Percentiles rank a stretch among this genome's conserved stretches.
phyloP scores from a whole-genome alignment of 148 eudicot species.

The Persicaria tinctoria region DNA sequence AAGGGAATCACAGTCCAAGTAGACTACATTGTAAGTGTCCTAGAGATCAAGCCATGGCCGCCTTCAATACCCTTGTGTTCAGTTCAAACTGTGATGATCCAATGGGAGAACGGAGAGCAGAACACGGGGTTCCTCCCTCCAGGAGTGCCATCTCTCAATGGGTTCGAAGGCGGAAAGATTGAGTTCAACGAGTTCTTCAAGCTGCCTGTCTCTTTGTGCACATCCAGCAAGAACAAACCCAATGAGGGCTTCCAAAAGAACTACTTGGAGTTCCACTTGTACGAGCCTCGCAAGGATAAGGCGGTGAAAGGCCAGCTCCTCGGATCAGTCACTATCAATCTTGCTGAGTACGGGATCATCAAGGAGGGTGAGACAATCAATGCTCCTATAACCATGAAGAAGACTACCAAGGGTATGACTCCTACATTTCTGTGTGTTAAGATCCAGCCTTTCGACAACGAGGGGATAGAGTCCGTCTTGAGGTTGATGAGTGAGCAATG shows the following conservation, averaged over 20 bases:
- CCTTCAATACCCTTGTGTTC: slow-evolving; percentile 70
- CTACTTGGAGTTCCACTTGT: slow-evolving; percentile 62
- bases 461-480: slow-evolving; percentile 48
- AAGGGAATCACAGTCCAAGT: slow-evolving; percentile 58
- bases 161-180: slow-evolving; percentile 44
- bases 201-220: slow-evolving; percentile 45
- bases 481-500: slow-evolving; percentile 38
- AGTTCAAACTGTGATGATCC: slow-evolving; percentile 61
- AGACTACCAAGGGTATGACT: slow-evolving; percentile 36
- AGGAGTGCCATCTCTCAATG: slow-evolving; percentile 36
- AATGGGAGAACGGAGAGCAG: slow-evolving; percentile 84
- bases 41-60: slow-evolving; percentile 92
- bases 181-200: slow-evolving; percentile 62
- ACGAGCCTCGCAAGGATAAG: slow-evolving; percentile 66
- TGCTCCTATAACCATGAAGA: slow-evolving; percentile 51
- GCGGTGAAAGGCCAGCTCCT: slow-evolving; percentile 59
- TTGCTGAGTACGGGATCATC: slow-evolving; percentile 69
- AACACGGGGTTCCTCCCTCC: slow-evolving; percentile 57
- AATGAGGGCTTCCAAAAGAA: slow-evolving; percentile 58
- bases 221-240: slow-evolving; percentile 30
- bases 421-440: slow-evolving; percentile 47
- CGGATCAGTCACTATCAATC: slow-evolving; percentile 60
- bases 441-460: slow-evolving; percentile 64
- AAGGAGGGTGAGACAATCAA: slow-evolving; percentile 35
- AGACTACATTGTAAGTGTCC: slow-evolving; percentile 63